Evolutionary conservation across 1,284 basidiomycete genomes (phyloP), one percentile per base, ranked within the genome.

Genomic region (Apiotrichum montevideense): DNA sequence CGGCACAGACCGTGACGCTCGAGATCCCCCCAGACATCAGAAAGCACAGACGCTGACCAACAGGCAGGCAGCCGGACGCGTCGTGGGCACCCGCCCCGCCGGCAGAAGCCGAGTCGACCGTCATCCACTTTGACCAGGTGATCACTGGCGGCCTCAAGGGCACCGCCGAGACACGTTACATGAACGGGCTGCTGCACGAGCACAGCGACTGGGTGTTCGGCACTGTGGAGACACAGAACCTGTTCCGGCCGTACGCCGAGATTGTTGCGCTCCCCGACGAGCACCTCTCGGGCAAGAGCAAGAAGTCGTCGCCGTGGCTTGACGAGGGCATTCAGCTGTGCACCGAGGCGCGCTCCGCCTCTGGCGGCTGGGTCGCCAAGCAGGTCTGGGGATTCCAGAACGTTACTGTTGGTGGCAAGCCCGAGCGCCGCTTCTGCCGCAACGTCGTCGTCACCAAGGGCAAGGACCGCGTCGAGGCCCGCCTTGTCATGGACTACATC

Each of bases 361-460:
- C 21, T 21, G 49, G 29, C 35, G 50, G 55, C 37, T 57, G 56
- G 56, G 13, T 35, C 42, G 51, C 46, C 1, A 45, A 45, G 6
- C 56, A 57, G 51, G 43, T 53, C 46, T 57, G 56, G 56, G 56
- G 56, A 6, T 57, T 57, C 47, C 46, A 52, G 51, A 40, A 14
- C 6, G 21, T 57, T 9, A 51, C 44, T 7, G 50, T 52, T 41
- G 6, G 35, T n/a, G 54, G 54, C 29, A 29, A 14, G 29, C 3
- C 10, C 2, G 51, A 57, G 56, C 46, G 56, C 40, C 46, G 46
- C 14, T 49, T 49, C 9, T 46, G 35, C 41, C 56, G 56, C 34
- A 52, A 53, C 56, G 34, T 57, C n/a, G 29, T 39, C 35, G 51
- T 46, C n/a, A 48, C 15, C 43, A 51, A 41, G 11, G 41, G 32